These are phyloP conservation scores for Cyberlindnera galapagoensis DNA, from an alignment of 805 yeast species.

Conservation along the genomic window DNA sequence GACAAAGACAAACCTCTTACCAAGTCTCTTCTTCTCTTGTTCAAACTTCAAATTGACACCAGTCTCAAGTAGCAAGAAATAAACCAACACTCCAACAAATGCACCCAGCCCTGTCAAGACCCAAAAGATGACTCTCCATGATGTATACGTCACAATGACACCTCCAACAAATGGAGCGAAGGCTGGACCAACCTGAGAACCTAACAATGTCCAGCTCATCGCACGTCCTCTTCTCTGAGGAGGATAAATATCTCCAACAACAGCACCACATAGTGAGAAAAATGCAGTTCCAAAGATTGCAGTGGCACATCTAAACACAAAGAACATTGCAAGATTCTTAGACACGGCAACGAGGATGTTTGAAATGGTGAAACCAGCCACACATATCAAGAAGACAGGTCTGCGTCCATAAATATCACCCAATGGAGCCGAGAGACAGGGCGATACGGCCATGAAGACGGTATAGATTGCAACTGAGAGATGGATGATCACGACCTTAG, in stretches of 20 bases:
- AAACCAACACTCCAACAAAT: constrained; percentile 26
- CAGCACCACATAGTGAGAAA: constrained; percentile 44
- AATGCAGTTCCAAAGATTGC: constrained; percentile 52
- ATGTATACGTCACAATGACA: constrained; percentile 40
- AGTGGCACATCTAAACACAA: constrained; percentile 40
- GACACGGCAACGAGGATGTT: constrained; percentile 36
- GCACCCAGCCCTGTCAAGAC: constrained; percentile 40
- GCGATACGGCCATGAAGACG: constrained; percentile 42
- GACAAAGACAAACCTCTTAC: constrained; percentile 38
- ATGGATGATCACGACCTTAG: constrained; percentile 3
- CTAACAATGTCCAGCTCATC: constrained; percentile 42
- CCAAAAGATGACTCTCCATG: constrained; percentile 49
- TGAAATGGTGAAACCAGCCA: constrained; percentile 24
- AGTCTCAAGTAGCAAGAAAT: constrained; percentile 43
- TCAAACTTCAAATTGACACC: constrained; percentile 3
- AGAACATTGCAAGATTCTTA: constrained; percentile 46
- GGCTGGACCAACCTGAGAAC: constrained; percentile 49
- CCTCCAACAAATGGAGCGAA: constrained; percentile 52
- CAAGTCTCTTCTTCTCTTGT: constrained; percentile 20
- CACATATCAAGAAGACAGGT: constrained; percentile 35
- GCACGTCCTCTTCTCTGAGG: constrained; percentile 46
- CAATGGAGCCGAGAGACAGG: constrained; percentile 42
- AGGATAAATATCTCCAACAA: constrained; percentile 35
- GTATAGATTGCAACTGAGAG: constrained; percentile 4
- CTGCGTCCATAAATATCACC: constrained; percentile 46